phyloP scores from a whole-genome alignment of 257 asterid species.

The Penstemon newberryi region DNA sequence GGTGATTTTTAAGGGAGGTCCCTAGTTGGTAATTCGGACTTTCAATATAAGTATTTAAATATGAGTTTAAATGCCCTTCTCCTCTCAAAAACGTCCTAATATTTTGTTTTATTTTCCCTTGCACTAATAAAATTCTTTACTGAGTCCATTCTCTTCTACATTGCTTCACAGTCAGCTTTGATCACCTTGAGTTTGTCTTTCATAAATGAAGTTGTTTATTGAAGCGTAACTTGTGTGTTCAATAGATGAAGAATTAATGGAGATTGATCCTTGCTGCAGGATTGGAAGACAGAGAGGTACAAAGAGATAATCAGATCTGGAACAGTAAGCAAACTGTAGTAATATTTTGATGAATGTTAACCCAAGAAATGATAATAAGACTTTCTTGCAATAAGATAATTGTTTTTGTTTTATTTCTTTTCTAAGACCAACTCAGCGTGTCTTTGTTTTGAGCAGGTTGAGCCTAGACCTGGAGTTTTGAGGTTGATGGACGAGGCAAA shows the following conservation, averaged over 20 bases:
- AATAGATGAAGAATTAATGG: conserved; percentile 12
- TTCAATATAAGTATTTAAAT: background rate
- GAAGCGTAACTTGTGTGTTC: conserved; percentile 5
- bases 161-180: background rate
- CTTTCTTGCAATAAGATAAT: conserved; percentile 4
- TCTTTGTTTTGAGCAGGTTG: conserved; percentile 58
- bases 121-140: background rate
- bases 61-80: background rate
- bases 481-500: conserved; percentile 96
- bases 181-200: background rate
- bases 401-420: background rate
- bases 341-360: conserved; percentile 13
- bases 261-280: conserved; percentile 47
- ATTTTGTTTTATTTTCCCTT: background rate
- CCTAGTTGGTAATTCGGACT: background rate
- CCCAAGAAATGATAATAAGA: conserved; percentile 5
- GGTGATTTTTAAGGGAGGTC: background rate
- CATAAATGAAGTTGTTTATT: conserved; percentile 16
- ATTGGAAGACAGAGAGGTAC: conserved; percentile 98
- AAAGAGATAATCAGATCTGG: conserved; percentile 91
- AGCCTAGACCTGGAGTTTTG: conserved; percentile 94
- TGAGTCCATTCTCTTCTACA: background rate
- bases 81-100: background rate
- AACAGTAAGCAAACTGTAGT: conserved; percentile 55
- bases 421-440: background rate